These are phyloP conservation scores for Phytophthora sp. DNA, from an alignment of 352 stramenopile species.

Conservation along the genomic window DNA sequence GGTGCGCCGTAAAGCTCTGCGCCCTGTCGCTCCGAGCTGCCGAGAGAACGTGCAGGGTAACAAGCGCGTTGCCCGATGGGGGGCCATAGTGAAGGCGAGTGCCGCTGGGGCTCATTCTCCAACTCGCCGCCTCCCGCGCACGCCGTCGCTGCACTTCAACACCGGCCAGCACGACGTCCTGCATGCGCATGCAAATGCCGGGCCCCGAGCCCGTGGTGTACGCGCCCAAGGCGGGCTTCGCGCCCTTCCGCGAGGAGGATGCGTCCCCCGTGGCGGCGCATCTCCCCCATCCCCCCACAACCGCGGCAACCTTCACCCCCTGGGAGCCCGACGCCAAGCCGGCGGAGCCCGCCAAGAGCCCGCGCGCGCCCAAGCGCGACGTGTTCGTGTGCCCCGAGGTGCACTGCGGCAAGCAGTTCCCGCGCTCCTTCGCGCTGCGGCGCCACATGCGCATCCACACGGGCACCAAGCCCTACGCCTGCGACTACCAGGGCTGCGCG, in stretches of 20 bases:
- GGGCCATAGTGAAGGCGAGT: not conserved
- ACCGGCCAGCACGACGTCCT: conserved; percentile 9
- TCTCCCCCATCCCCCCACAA: conserved; percentile 41
- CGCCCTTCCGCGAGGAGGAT: conserved; percentile 29
- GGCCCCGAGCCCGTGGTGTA: conserved; percentile 35
- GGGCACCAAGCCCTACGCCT: conserved; percentile 82
- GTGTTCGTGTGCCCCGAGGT: conserved; percentile 25
- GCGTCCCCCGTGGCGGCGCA: conserved; percentile 21
- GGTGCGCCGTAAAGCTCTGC: not conserved
- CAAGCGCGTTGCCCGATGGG: too few species aligned
- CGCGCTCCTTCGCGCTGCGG: conserved; percentile 83
- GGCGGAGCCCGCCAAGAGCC: not conserved
- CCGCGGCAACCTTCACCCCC: conserved; percentile 14
- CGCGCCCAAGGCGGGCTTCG: conserved; percentile 26
- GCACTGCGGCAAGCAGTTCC: conserved; percentile 87
- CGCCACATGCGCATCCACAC: conserved; percentile 88
- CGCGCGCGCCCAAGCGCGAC: conserved; percentile 24
- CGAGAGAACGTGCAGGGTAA: too few species aligned
- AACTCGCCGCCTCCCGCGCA: conserved; percentile 24
- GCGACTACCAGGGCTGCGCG: conserved; percentile 73
- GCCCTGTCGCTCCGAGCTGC: not conserved
- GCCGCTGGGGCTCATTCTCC: conserved; percentile 21
- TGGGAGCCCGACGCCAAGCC: conserved; percentile 14
- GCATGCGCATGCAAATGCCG: conserved; percentile 54
- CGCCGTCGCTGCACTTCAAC: conserved; percentile 27